These are phyloP conservation scores for Prunus armeniaca DNA, from an alignment of 306 rosid genomes.

Conservation along the genomic window DNA sequence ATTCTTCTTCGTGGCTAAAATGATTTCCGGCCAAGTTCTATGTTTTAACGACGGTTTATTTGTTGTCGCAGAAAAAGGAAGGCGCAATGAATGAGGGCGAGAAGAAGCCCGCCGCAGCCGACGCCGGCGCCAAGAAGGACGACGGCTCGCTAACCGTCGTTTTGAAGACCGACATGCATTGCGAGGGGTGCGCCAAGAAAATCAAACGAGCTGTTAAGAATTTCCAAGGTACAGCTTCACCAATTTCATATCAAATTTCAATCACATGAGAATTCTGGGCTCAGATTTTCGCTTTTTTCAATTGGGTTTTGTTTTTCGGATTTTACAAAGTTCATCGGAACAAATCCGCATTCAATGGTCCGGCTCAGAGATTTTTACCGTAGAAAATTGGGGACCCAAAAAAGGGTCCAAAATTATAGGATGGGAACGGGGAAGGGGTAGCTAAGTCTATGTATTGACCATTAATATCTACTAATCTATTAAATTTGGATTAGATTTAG, in stretches of 20 bases:
- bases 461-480: not conserved
- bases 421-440: not conserved
- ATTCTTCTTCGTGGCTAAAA: not conserved
- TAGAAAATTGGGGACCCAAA: not conserved
- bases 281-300: not conserved
- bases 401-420: not conserved
- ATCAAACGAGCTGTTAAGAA: constrained; percentile 50
- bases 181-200: constrained; percentile 82
- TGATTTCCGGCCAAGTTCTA: not conserved
- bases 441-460: not conserved
- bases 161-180: constrained; percentile 71
- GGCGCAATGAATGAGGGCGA: constrained; percentile 46
- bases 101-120: constrained; percentile 56
- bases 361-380: not conserved
- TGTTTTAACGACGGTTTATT: not conserved
- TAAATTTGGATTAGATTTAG: not conserved
- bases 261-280: not conserved
- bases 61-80: constrained; percentile 40
- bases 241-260: not conserved
- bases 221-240: constrained; percentile 42
- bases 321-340: not conserved
- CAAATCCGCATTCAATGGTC: not conserved
- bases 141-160: constrained; percentile 43
- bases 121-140: constrained; percentile 34
- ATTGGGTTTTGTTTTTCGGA: not conserved